These are phyloP conservation scores for Basipetospora chlamydospora DNA, from an alignment of 2,329 filamentous ascomycete genomes.

Conservation along the genomic window DNA sequence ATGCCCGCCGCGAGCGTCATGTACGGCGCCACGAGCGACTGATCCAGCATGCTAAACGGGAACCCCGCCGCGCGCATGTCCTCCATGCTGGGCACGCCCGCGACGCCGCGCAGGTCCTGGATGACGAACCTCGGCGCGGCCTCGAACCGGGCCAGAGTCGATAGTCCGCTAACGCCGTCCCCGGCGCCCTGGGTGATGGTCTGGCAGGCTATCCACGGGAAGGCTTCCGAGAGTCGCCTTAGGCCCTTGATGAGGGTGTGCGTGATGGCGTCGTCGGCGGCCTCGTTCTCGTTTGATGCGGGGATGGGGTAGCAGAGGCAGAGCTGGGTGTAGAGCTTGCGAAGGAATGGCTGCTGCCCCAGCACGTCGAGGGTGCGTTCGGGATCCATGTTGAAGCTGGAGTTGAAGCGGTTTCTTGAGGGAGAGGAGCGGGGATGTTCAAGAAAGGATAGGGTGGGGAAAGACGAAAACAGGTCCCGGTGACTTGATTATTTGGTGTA, in stretches of 20 bases:
- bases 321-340: conserved; percentile 27
- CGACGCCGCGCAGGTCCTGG: conserved; percentile 21
- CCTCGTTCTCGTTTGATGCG: background rate
- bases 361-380: background rate
- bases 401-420: no score
- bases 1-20: conserved; percentile 5
- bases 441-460: no score
- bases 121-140: conserved; percentile 18
- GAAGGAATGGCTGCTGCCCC: conserved; percentile 1
- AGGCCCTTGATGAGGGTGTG: conserved; percentile 18
- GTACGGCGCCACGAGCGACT: conserved; percentile 18
- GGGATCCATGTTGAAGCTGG: no score
- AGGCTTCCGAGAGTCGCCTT: conserved; percentile 17
- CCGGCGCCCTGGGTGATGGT: conserved; percentile 17
- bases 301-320: conserved; percentile 19
- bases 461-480: no score
- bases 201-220: conserved; percentile 30
- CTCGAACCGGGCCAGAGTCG: conserved; percentile 20
- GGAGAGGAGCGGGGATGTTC: no score
- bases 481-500: no score
- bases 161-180: conserved; percentile 11
- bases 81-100: conserved; percentile 18
- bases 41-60: conserved; percentile 29
- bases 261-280: conserved; percentile 12
- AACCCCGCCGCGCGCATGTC: conserved; percentile 19